Conservation (phyloP, 2,329 filamentous ascomycete species). For the Paecilomyces niveus region DNA sequence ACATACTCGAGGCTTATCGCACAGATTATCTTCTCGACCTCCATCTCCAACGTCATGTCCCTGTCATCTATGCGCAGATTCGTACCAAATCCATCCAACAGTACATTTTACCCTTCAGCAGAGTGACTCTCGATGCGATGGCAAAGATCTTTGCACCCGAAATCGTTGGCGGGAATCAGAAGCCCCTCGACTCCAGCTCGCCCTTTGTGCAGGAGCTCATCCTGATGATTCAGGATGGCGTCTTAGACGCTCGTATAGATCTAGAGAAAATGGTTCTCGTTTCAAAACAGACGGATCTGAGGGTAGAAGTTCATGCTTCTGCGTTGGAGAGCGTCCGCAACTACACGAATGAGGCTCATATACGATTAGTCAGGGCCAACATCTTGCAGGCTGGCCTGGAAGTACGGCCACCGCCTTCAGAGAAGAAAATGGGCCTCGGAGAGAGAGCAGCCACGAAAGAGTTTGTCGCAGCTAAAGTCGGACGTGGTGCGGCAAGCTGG, state of each 20-base stretch:
- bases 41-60: conserved; percentile 69
- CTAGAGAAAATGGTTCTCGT: conserved; percentile 74
- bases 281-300: conserved; percentile 59
- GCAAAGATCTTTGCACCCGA: conserved; percentile 62
- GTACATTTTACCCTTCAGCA: conserved; percentile 85
- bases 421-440: conserved; percentile 1
- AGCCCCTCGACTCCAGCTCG: conserved; percentile 53
- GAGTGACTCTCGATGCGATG: conserved; percentile 74
- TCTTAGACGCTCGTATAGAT: conserved; percentile 74
- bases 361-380: conserved; percentile 71
- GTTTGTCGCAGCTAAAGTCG: not conserved
- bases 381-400: conserved; percentile 70
- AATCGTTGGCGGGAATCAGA: conserved; percentile 35
- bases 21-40: conserved; percentile 87
- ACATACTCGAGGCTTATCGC: conserved; percentile 72
- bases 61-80: conserved; percentile 64
- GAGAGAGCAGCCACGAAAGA: not conserved
- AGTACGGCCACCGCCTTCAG: conserved; percentile 39
- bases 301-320: conserved; percentile 62
- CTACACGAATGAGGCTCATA: conserved; percentile 67
- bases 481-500: not conserved
- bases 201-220: conserved; percentile 58
- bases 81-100: conserved; percentile 88
- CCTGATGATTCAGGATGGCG: conserved; percentile 65
- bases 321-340: conserved; percentile 61